Base-by-base conservation (phyloP, 768 basidiomycete species). In the Cyclocybe cylindracea region DNA sequence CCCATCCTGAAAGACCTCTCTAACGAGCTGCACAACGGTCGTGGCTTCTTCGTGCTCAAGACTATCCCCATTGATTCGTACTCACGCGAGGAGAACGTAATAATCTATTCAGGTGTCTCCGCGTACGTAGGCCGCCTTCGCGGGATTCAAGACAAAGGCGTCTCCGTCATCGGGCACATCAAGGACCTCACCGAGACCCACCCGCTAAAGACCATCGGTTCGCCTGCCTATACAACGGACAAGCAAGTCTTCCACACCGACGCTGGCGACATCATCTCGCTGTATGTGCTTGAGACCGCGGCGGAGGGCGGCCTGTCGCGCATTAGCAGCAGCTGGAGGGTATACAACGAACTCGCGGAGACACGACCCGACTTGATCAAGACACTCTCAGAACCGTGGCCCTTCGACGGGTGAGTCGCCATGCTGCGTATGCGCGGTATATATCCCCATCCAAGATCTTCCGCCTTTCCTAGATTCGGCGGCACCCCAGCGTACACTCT, bases 241-340 rank as follows among this genome's bases (percentile, higher is more conserved):
- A 74, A 74, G 58, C 78, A 80, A 57, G 77, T 78, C 1, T 80
- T 80, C 66, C 77, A 78, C 59, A 77, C 76, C 2, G 77, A 78
- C 39, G 53, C 55, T 48, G 69, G 73, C 0, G 77, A 78, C 55
- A 63, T 78, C 43, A 74, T 80, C 38, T 70, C 76, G 4, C 66
- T 78, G 8, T 67, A 78, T 39, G 72, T 74, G 0, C 59, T 80
- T 34, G 65, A 76, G 46, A 61, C 66, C 0, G 74, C 78, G 3
- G 73, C 69, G 29, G 71, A 75, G 44, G 77, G 78, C 11, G 78
- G 78, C 7, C 64, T 68, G 3, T 78, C 76, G 14, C 69, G 75
- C 44, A 71, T 79, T 34, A 72, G 72, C 54, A 78, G 77, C 58
- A 67, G 70, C 39, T 70, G 73, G 52, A 63, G 71, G 18, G 75